These are phyloP conservation scores for Dipteronia dyeriana DNA, from an alignment of 345 rosid genomes.

Conservation along the genomic window DNA sequence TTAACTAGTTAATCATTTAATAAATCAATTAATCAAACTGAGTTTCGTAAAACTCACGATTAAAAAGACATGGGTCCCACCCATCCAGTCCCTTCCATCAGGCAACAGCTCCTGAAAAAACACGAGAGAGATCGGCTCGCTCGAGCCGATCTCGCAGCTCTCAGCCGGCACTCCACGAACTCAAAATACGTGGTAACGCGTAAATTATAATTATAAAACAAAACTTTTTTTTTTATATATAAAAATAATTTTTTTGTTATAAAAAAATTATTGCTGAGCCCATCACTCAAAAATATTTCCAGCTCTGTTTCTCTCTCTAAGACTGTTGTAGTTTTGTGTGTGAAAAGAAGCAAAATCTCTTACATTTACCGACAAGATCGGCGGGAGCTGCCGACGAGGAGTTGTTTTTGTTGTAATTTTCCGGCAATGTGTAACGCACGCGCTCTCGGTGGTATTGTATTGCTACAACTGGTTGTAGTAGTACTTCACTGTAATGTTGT, in stretches of 20 bases:
- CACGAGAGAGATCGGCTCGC: not conserved
- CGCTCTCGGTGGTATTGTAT: slow-evolving; percentile 28
- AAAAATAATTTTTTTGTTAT: not conserved
- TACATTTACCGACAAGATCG: not conserved
- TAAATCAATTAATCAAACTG: too few species aligned
- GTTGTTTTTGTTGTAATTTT: not conserved
- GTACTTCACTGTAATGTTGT: slow-evolving; percentile 28
- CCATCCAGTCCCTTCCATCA: too few species aligned
- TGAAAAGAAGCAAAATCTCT: not conserved
- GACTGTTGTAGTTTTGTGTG: not conserved
- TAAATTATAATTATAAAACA: not conserved
- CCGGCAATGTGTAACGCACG: slow-evolving; percentile 44
- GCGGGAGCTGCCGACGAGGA: slow-evolving; percentile 18
- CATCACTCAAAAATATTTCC: not conserved
- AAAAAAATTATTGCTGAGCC: not conserved
- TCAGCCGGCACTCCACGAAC: not conserved
- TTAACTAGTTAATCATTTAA: too few species aligned
- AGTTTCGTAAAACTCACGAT: too few species aligned
- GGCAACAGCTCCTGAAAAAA: too few species aligned
- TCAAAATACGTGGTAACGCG: not conserved
- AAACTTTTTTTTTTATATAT: too few species aligned
- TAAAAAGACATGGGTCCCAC: too few species aligned
- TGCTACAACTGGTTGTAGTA: slow-evolving; percentile 26
- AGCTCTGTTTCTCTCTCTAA: not conserved
- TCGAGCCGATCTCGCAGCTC: not conserved